phyloP scores from a whole-genome alignment of 345 rosid genomes.

The Populus simonii region DNA sequence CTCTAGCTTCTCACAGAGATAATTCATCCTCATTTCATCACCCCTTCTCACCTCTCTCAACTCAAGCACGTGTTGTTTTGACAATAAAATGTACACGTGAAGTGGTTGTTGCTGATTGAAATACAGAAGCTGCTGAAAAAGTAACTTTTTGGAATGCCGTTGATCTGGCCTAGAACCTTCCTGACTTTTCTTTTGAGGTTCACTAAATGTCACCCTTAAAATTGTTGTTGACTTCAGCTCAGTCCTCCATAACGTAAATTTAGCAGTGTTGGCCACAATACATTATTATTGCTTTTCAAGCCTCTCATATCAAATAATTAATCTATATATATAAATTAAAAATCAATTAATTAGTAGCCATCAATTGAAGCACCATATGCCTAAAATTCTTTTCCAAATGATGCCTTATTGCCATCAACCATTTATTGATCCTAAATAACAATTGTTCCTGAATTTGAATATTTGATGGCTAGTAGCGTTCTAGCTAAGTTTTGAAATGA shows the following conservation, averaged over 20 bases:
- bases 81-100: constrained; percentile 76
- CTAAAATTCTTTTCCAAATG: too few relatives aligned
- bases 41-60: constrained; percentile 97
- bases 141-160: constrained; percentile 75
- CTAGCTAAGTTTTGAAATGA: too few relatives aligned
- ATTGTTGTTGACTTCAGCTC: constrained; percentile 79
- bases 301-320: too few relatives aligned
- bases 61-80: constrained; percentile 82
- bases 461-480: too few relatives aligned
- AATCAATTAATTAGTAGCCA: too few relatives aligned
- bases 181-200: constrained; percentile 62
- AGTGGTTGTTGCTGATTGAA: constrained; percentile 87
- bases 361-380: too few relatives aligned
- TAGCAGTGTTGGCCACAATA: too few relatives aligned
- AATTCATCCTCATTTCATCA: constrained; percentile 78
- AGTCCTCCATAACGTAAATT: not conserved
- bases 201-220: constrained; percentile 67
- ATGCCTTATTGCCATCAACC: too few relatives aligned
- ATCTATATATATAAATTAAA: too few relatives aligned
- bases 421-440: too few relatives aligned
- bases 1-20: constrained; percentile 75
- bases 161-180: constrained; percentile 61
- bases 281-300: too few relatives aligned
- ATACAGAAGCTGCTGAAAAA: constrained; percentile 94
- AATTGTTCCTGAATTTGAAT: too few relatives aligned